These are phyloP conservation scores for Mycena epipterygia DNA, from an alignment of 768 basidiomycete genomes.

Conservation along the genomic window DNA sequence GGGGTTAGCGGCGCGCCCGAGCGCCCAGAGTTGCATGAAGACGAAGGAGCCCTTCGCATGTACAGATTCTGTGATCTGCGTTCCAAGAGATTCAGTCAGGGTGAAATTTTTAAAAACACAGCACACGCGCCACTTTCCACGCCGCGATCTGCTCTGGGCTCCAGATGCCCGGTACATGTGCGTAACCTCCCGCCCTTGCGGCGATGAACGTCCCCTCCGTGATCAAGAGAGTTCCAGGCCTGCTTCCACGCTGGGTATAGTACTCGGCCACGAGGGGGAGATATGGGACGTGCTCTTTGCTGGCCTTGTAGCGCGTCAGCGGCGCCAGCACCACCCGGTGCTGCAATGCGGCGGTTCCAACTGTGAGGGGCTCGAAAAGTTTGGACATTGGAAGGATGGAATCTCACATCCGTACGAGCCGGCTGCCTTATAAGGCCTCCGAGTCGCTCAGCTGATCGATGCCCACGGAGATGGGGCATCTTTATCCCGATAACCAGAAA, in stretches of 20 bases:
- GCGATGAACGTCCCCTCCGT: no score
- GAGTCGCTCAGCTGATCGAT: no score
- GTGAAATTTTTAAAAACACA: background rate
- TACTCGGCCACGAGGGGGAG: constrained; percentile 50
- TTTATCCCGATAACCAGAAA: no score
- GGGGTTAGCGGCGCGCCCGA: constrained; percentile 48
- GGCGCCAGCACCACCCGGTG: constrained; percentile 63
- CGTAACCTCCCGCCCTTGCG: constrained; percentile 56
- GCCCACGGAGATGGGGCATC: no score
- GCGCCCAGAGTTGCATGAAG: constrained; percentile 61
- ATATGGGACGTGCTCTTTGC: constrained; percentile 45
- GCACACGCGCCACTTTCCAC: constrained; percentile 49
- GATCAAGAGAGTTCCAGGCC: constrained; percentile 60
- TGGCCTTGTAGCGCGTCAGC: constrained; percentile 55
- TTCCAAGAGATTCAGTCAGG: background rate
- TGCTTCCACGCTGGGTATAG: constrained; percentile 55
- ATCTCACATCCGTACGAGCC: no score
- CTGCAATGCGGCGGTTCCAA: constrained; percentile 47
- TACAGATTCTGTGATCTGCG: constrained; percentile 51
- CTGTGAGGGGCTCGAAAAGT: no score
- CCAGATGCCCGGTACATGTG: constrained; percentile 65
- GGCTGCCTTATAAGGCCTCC: no score
- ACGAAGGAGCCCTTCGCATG: no score
- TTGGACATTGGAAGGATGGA: constrained; percentile 5
- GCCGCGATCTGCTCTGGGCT: constrained; percentile 62